Base-by-base conservation (phyloP, 2,329 filamentous ascomycete genomes). In the Domatiomyces globalis region DNA sequence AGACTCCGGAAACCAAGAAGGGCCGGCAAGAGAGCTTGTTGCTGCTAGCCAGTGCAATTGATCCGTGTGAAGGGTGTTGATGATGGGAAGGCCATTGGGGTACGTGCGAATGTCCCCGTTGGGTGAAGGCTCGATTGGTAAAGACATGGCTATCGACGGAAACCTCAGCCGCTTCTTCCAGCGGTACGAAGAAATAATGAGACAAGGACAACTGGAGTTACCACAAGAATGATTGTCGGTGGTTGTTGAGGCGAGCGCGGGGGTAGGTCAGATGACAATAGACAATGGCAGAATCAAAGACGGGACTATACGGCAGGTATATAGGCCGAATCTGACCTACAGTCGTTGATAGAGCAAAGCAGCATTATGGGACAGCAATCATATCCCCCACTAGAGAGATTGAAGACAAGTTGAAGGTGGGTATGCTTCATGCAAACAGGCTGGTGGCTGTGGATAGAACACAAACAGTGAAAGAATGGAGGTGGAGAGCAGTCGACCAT, bases 341-440 rank as follows among this genome's bases (percentile, higher is more conserved):
- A 15, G 33, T 15, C 10, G 12, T 15, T 15, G 33, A 39, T 2
- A 10, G 33, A 39, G 33, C 33, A 39, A 39, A 39, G 33, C 15
- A 15, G 33, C 33, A 39, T 39, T 39, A 39, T 39, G 33, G 33
- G 33, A 39, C 10, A 39, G 33, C 33, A 39, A 39, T 39, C 33
- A 39, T 15, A 39, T 15, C 8, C 33, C 33, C 33, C 33, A 39
- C 45, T 18, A 17, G 20, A 27, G 6, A 47, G 27, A 33, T 47
- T 47, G 20, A 33, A 25, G 27, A 47, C 45, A 25, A 27, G 19
- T 17, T 9, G 10, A 27, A 10, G 45, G 45, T 47, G 15, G 20
- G 25, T 18, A 43, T 46, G 43, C 51, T 45, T 53, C 51, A 57
- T 56, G 56, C 58, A 61, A 61, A 61, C 58, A 60, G 56, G 53